Conservation (phyloP, 2,329 filamentous ascomycete genomes). For the Zopfia rhizophila region DNA sequence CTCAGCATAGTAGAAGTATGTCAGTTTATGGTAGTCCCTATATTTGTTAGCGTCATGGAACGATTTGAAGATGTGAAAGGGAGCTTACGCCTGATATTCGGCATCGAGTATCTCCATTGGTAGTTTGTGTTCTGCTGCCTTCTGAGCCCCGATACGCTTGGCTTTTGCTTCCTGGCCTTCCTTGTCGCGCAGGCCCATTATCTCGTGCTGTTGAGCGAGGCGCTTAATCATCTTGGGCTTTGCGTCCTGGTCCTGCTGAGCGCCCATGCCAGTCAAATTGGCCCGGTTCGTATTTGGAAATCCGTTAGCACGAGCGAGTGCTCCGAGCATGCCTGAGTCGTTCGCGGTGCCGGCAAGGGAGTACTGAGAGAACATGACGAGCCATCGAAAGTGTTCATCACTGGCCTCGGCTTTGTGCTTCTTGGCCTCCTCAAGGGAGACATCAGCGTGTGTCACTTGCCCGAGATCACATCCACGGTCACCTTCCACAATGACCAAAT, state of each 20-base stretch:
- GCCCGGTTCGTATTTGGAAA: constrained; percentile 52
- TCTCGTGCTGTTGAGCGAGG: constrained; percentile 89
- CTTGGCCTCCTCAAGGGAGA: constrained; percentile 88
- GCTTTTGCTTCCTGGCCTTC: constrained; percentile 98
- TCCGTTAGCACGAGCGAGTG: constrained; percentile 46
- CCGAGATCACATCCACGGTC: constrained; percentile 96
- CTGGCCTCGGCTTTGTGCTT: constrained; percentile 90
- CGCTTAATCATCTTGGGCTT: constrained; percentile 98
- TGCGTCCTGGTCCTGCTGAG: constrained; percentile 68
- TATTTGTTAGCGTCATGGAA: constrained; percentile 31
- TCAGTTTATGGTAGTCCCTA: constrained; percentile 99
- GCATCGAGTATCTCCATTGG: constrained; percentile 99
- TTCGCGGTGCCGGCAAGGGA: constrained; percentile 44
- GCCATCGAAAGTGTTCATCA: constrained; percentile 96
- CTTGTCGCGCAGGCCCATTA: constrained; percentile 89
- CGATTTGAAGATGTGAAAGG: not conserved
- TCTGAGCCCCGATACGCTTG: constrained; percentile 95
- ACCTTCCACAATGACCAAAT: constrained; percentile 96
- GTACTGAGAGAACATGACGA: constrained; percentile 94
- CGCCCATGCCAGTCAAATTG: constrained; percentile 64
- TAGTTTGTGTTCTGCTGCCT: constrained; percentile 91
- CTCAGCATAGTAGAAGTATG: constrained; percentile 98
- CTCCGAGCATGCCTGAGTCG: constrained; percentile 63
- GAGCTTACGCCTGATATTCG: constrained; percentile 95
- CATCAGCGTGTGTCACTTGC: constrained; percentile 87